These are phyloP conservation scores for Diutina ranongensis DNA, from an alignment of 1,139 yeast genomes.

Conservation along the genomic window DNA sequence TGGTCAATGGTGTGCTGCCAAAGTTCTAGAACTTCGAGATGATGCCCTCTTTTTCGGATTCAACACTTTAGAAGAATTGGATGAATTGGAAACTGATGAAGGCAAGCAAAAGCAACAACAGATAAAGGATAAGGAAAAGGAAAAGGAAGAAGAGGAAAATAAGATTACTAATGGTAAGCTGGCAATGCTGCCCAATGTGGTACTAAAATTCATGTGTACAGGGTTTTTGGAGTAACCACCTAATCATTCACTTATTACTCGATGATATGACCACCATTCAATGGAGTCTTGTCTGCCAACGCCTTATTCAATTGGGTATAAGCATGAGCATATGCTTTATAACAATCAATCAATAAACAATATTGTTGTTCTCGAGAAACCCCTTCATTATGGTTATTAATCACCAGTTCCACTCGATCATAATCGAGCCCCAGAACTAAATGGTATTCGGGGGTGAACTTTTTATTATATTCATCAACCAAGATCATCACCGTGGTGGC, in stretches of 20 bases:
- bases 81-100: conserved; percentile 23
- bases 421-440: background rate
- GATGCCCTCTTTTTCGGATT: conserved; percentile 56
- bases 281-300: background rate
- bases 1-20: conserved; percentile 50
- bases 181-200: conserved; percentile 26
- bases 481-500: background rate
- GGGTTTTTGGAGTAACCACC: conserved; percentile 19
- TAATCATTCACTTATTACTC: too few relatives aligned
- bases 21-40: conserved; percentile 39
- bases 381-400: background rate
- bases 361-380: background rate
- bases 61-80: conserved; percentile 38
- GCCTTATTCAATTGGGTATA: conserved; percentile 1
- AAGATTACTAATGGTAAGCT: conserved; percentile 22
- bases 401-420: background rate
- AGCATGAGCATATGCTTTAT: background rate
- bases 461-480: background rate
- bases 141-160: conserved; percentile 18
- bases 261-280: background rate
- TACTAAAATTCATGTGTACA: conserved; percentile 30
- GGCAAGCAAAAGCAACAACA: conserved; percentile 26
- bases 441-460: background rate
- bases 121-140: conserved; percentile 18
- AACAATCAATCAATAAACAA: conserved; percentile 2